These are phyloP conservation scores for Globisporangium spinosum DNA, from an alignment of 352 stramenopile genomes.

Conservation along the genomic window DNA sequence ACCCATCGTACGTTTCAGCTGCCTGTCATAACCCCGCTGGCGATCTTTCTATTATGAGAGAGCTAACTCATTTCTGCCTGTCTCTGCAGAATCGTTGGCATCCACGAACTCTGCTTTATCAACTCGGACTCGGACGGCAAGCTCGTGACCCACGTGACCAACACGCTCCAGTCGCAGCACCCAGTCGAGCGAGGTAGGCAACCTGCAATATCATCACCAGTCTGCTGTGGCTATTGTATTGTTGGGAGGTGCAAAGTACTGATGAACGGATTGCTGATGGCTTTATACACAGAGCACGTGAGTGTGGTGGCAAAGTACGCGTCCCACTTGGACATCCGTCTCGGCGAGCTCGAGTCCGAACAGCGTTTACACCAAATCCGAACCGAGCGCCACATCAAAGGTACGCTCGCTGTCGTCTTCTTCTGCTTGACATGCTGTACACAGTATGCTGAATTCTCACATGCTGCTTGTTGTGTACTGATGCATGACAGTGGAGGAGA, in stretches of 20 bases:
- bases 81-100: slow-evolving; percentile 35
- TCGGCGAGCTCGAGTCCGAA: slow-evolving; percentile 77
- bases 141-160: slow-evolving; percentile 79
- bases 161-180: slow-evolving; percentile 76
- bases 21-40: background rate
- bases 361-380: slow-evolving; percentile 72
- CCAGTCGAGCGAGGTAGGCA: slow-evolving; percentile 63
- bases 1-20: slow-evolving; percentile 39
- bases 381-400: slow-evolving; percentile 71
- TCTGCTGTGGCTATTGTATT: background rate
- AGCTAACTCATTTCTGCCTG: background rate
- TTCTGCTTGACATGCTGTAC: background rate
- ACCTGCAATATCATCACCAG: background rate
- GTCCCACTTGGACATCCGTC: slow-evolving; percentile 73
- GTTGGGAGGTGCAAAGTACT: background rate
- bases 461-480: background rate
- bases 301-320: slow-evolving; percentile 79
- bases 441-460: background rate
- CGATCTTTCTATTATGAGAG: background rate
- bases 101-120: slow-evolving; percentile 73
- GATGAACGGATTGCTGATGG: background rate
- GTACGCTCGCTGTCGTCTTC: slow-evolving; percentile 18
- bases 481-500: slow-evolving; percentile 51
- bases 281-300: slow-evolving; percentile 51
- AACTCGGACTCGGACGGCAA: slow-evolving; percentile 72